Evolutionary conservation across 1,139 yeast species (phyloP), one percentile per base, ranked within the genome.

Genomic region (Spathaspora sp.): DNA sequence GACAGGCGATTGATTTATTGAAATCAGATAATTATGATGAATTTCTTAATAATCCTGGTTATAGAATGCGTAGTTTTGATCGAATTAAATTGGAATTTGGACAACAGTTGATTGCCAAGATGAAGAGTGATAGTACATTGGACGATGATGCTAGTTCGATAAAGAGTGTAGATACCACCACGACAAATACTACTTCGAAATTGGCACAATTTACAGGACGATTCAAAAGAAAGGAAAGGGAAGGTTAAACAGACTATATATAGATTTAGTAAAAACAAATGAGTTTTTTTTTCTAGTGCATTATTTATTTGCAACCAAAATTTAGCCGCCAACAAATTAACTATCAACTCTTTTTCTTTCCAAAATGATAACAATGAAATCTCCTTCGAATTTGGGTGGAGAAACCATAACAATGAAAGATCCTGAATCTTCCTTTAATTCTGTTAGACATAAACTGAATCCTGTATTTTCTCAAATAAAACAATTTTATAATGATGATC

Each of bases 1-100:
- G 79, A 53, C 79, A 74, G 56, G 65, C 73, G 47, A 68, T 74
- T 46, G 73, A 74, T 57, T 59, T 74, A 56, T 64, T 74, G 46
- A 61, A 68, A 49, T 55, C 70, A 45, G 45, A 43, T 3, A 64
- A 64, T 47, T 70, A 65, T 54, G 76, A 71, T 16, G 78, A 73
- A 41, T 74, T 68, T 53, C 58, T 59, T 39, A 67, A 64, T 46
- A 72, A 72, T 52, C 66, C 76, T 2, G 53, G 70, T 1, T 68
- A 61, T 48, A 62, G 79, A 55, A 68, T 70, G 69, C 64, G 78
- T 47, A 60, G 65, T 41, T 74, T 72, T 50, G 78, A 72, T 53
- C 57, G 77, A 45, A 63, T 74, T 23, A 67, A 65, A 51, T 68
- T 58, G 49, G 79, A 74, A 51, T 76, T 72, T 48, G 79, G 79